Percentiles rank a stretch among this genome's conserved stretches.
These are phyloP conservation scores for Akanthomyces muscarius DNA, from an alignment of 2,329 filamentous ascomycete genomes.

Conservation along the genomic window DNA sequence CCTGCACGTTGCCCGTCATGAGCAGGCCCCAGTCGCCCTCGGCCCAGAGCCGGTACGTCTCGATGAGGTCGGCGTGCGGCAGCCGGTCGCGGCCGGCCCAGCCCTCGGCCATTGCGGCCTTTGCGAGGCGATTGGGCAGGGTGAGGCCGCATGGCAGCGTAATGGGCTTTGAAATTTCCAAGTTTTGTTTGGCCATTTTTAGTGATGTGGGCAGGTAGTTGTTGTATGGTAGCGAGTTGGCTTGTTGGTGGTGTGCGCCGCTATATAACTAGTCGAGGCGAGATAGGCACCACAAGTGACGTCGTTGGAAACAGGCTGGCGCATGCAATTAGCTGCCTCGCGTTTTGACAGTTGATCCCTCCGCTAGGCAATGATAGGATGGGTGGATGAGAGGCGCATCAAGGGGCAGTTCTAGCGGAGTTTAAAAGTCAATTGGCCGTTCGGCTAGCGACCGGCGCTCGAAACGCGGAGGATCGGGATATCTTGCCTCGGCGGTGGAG, in stretches of 20 bases:
- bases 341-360: not conserved
- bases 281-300: not conserved
- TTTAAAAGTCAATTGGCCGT: not conserved
- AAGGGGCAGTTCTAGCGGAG: not conserved
- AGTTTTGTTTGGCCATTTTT: not conserved
- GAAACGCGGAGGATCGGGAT: not conserved
- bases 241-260: not conserved
- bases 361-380: not conserved
- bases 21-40: conserved; percentile 50
- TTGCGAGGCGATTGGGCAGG: conserved; percentile 51
- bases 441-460: not conserved
- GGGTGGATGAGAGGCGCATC: not conserved
- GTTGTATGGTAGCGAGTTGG: not conserved
- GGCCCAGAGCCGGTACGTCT: conserved; percentile 51
- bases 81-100: conserved; percentile 39
- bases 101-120: conserved; percentile 48
- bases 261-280: not conserved
- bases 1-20: conserved; percentile 47
- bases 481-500: conserved; percentile 2
- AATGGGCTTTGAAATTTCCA: conserved; percentile 32
- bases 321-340: not conserved
- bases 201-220: too few species aligned
- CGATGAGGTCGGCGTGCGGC: conserved; percentile 39
- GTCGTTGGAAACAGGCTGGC: not conserved
- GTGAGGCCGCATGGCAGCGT: conserved; percentile 52